A percentile compares a stretch with the other conserved stretches of the same genome.
These are phyloP conservation scores for Vitis hybrid DNA, from an alignment of 177 flowering plant genomes.

Conservation along the genomic window DNA sequence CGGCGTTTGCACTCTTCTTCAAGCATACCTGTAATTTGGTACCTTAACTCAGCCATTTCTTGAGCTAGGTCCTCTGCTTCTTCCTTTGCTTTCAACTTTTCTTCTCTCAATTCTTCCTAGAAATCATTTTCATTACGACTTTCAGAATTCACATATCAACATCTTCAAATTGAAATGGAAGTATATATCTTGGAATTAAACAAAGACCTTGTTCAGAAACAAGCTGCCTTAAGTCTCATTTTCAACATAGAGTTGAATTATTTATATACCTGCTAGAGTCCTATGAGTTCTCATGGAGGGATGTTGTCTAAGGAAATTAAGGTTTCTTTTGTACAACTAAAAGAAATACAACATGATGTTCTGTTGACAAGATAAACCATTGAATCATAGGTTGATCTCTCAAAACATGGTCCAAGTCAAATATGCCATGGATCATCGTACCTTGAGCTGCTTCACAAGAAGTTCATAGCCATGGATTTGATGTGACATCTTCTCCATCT, in stretches of 20 bases:
- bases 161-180: too few species aligned
- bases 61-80: slow-evolving; percentile 83
- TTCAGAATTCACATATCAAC: not conserved
- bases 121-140: slow-evolving; percentile 9
- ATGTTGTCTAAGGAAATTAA: not conserved
- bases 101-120: slow-evolving; percentile 70
- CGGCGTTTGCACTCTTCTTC: slow-evolving; percentile 87
- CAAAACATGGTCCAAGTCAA: slow-evolving; percentile 1
- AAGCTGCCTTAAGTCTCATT: slow-evolving; percentile 1
- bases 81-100: slow-evolving; percentile 71
- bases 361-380: not conserved
- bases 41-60: slow-evolving; percentile 90
- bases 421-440: slow-evolving; percentile 22
- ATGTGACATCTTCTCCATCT: slow-evolving; percentile 44
- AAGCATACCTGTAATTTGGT: slow-evolving; percentile 67
- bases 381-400: not conserved
- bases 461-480: slow-evolving; percentile 58
- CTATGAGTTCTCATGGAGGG: not conserved
- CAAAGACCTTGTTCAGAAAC: not conserved
- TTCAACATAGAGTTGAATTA: not conserved
- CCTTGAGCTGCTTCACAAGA: slow-evolving; percentile 74
- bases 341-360: not conserved
- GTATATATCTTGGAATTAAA: not conserved
- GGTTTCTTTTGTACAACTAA: not conserved
- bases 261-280: not conserved